Base-by-base conservation (phyloP, 805 yeast species). In the Brettanomyces custersianus region DNA sequence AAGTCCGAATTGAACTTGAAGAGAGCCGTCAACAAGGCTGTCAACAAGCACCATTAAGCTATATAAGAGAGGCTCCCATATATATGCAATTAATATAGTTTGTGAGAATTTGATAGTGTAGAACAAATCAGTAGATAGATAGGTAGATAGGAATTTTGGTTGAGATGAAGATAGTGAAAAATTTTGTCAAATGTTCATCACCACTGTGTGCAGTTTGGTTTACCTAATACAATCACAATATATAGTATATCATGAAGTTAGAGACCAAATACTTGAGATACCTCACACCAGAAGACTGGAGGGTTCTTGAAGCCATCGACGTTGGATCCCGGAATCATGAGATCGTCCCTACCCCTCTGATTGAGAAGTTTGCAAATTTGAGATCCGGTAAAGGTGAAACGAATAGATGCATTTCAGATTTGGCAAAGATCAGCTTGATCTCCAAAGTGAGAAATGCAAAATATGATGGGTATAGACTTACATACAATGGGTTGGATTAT, bases 21-120 rank as follows among this genome's bases (percentile, higher is more conserved):
- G 87, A 85, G 98, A 72, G 96, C 90, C 63, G 96, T 90, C 67
- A 90, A 96, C 77, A 90, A 87, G 78, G 96, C 96, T 68, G 84
- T 88, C 87, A 83, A 96, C 58, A n/a, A n/a, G n/a, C 77, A 96
- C 68, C 96, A 96, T 78, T 83, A 81, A 79, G 20, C 11, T 13
- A 25, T 25, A n/a, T n/a, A n/a, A n/a, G n/a, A n/a, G n/a, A n/a
- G n/a, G n/a, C n/a, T n/a, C n/a, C n/a, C n/a, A n/a, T n/a, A n/a
- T n/a, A n/a, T n/a, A n/a, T n/a, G n/a, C n/a, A n/a, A n/a, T n/a
- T n/a, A n/a, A n/a, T n/a, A n/a, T n/a, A n/a, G n/a, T n/a, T n/a
- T n/a, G n/a, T n/a, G n/a, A n/a, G n/a, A n/a, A 70, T 44, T 13
- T 20, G 19, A 18, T 26, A 32, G 27, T n/a, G 20, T 17, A 18